phyloP scores from a whole-genome alignment of 1,284 basidiomycete genomes.

The Sporisorium graminicola region DNA sequence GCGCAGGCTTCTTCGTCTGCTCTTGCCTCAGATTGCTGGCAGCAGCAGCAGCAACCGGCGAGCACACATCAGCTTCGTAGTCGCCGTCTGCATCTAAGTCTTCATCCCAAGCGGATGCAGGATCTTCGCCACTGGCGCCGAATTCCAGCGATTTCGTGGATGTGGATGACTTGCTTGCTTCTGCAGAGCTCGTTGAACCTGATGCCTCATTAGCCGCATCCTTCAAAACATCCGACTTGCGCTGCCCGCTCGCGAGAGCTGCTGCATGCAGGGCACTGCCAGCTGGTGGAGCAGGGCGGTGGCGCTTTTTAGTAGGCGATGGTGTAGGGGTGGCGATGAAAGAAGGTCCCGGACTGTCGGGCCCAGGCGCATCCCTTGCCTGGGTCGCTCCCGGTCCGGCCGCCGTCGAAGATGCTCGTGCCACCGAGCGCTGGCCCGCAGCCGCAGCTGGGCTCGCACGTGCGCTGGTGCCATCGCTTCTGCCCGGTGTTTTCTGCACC shows the following conservation, averaged over 20 bases:
- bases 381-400: background rate
- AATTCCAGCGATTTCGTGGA: background rate
- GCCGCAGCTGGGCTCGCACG: conserved; percentile 27
- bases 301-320: conserved; percentile 30
- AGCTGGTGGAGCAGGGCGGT: conserved; percentile 12
- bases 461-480: conserved; percentile 19
- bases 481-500: conserved; percentile 33
- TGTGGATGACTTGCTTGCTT: background rate
- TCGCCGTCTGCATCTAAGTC: conserved; percentile 38
- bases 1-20: background rate
- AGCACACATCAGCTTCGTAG: conserved; percentile 23
- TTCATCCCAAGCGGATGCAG: conserved; percentile 11
- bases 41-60: conserved; percentile 6
- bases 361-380: background rate
- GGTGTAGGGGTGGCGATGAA: conserved; percentile 21
- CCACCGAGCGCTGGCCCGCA: conserved; percentile 10
- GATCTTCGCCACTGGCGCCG: background rate
- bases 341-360: conserved; percentile 15
- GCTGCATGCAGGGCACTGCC: conserved; percentile 18
- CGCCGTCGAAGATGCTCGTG: conserved; percentile 5
- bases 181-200: background rate
- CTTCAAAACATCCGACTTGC: background rate
- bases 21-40: background rate
- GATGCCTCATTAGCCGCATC: background rate
- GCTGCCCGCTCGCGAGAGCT: conserved; percentile 3